Percentiles rank a stretch among this genome's conserved stretches.
Evolutionary conservation across 1,139 yeast genomes (phyloP).

Genomic region (Kodamaea plutei): DNA sequence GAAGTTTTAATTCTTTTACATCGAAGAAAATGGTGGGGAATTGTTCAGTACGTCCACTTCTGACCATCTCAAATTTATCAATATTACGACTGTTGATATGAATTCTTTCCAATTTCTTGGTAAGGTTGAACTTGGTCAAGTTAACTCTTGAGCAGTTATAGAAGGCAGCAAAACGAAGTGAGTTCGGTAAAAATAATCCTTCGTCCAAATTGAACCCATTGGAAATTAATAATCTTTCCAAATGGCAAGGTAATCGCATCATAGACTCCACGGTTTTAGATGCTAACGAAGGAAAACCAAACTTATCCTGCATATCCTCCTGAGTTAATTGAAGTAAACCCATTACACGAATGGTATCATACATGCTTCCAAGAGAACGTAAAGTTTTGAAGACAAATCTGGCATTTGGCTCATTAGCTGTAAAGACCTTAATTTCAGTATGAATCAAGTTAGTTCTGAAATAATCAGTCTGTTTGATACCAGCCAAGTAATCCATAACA

Average conservation of each 20-base stretch:
- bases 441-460: slow-evolving; percentile 5
- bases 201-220: slow-evolving; percentile 13
- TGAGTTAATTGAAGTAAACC: slow-evolving; percentile 11
- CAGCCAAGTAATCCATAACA: slow-evolving; percentile 5
- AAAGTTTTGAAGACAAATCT: slow-evolving; percentile 8
- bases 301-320: slow-evolving; percentile 6
- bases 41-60: slow-evolving; percentile 10
- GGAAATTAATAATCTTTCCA: slow-evolving; percentile 11
- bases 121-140: slow-evolving; percentile 12
- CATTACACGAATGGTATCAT: slow-evolving; percentile 9
- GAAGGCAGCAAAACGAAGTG: slow-evolving; percentile 10
- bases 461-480: slow-evolving; percentile 3
- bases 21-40: slow-evolving; percentile 9
- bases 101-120: slow-evolving; percentile 11
- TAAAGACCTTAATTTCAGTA: slow-evolving; percentile 9
- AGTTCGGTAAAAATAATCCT: slow-evolving; percentile 7
- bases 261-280: slow-evolving; percentile 2
- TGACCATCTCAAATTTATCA: slow-evolving; percentile 8
- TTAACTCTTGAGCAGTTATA: slow-evolving; percentile 9
- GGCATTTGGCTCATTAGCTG: slow-evolving; percentile 7
- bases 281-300: slow-evolving; percentile 3
- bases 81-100: slow-evolving; percentile 6
- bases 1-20: slow-evolving; percentile 9
- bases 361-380: slow-evolving; percentile 5
- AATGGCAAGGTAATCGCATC: slow-evolving; percentile 9